Base-by-base conservation (phyloP, 1,284 basidiomycete genomes). In the Moesziomyces parantarcticus region DNA sequence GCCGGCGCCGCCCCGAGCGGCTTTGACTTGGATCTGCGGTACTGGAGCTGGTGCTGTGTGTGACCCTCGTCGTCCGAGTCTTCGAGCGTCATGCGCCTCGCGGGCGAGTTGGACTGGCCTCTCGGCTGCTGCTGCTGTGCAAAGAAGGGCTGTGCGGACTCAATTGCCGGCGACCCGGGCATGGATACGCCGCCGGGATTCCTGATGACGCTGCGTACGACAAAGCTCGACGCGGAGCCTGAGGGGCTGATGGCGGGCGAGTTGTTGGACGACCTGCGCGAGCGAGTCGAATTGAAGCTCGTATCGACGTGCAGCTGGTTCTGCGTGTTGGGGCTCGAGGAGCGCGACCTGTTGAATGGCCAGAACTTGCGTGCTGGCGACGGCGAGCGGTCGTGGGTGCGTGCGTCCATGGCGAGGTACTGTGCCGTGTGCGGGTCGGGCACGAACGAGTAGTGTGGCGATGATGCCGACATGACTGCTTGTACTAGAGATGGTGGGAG, bases 101-200 rank as follows among this genome's bases (percentile, higher is more conserved):
- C 44, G 2, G 51, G 52, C 8, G 29, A 32, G 10, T 13, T 13
- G 29, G 29, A 13, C 29, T 32, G 26, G 9, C 26, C 26, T 26
- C 26, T 26, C 26, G 26, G 26, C 26, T 26, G 26, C 25, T 70
- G 67, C 20, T 70, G 51, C 2, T 41, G 25, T 7, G 43, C 13
- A 29, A 57, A 60, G 39, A 49, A 64, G 7, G 39, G 34, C n/a
- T 50, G 49, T 3, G 48, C n/a, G 9, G 46, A 25, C 9, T 61
- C 60, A n/a, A 32, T 18, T 5, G 36, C 61, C 2, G 65, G 65
- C 21, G 65, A 69, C 9, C 51, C 50, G 25, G 59, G 66, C 16
- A 73, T 45, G 13, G 59, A 65, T 8, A 80, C 79, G 18, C 79
- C 79, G 21, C 77, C 77, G 3, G 77, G 73, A 36, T 76, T 67